Base-by-base conservation (phyloP, 2,329 filamentous ascomycete species). In the Monilinia fructicola region DNA sequence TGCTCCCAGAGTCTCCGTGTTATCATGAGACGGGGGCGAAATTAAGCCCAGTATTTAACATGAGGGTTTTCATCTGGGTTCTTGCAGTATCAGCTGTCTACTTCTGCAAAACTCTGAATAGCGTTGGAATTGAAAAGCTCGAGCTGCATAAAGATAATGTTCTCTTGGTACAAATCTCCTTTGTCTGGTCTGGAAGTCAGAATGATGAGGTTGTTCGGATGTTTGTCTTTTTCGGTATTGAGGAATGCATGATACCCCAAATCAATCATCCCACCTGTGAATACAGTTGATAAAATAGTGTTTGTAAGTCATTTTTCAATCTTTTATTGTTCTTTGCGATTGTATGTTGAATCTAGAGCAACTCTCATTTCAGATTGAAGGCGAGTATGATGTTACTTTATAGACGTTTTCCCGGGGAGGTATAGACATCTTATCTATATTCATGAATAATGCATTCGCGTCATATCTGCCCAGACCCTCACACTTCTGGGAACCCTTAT, bases 1-100 rank as follows among this genome's bases (percentile, higher is more conserved):
- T 42, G 72, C 70, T 70, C 85, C 83, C 52, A 83, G 72, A 10
- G 80, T 79, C 26, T 84, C 79, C 0, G 62, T 0, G 78, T 80
- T 58, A 78, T 76, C 0, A 79, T 78, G 58, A 59, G 53, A 12
- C 10, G 42, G 10, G 28, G 5, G 1, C n/a, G 53, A 35, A 82
- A 79, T 68, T 85, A 81, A 83, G 67, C 0, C 75, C 82, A 2
- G 82, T 82, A 63, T 85, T 84, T 26, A 83, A 74, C n/a, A 82
- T 68, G 7, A 85, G 76, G 5, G 76, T 73, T 60, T 78, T 74
- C 67, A 84, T 81, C 0, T 80, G 79, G 4, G 81, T 78, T 18
- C 40, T 65, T 4, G 14, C 40, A 31, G 53, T 40, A 42, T 65
- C 44, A 11, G 28, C 23, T 26, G 48, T 50, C 44, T 23, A 52